phyloP scores from a whole-genome alignment of 805 yeast genomes.

The Sugiyamaella lignohabitans region DNA sequence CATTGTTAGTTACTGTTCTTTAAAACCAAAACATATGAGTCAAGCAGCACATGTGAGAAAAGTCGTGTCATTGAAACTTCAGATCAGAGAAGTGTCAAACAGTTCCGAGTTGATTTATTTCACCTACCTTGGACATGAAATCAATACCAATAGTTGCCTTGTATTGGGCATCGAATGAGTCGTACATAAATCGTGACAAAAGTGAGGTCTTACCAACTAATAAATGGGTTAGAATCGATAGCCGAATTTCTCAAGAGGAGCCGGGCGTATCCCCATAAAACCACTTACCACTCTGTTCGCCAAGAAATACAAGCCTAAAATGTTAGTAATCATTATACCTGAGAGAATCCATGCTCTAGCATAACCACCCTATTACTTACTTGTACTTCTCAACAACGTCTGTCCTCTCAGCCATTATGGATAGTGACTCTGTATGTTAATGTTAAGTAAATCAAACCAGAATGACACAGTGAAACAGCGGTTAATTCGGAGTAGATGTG shows the following conservation, averaged over 20 bases:
- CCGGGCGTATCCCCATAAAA: too few relatives aligned
- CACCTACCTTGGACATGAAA: conserved; percentile 85
- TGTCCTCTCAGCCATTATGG: conserved; percentile 21
- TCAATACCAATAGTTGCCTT: conserved; percentile 95
- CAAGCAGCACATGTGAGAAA: too few relatives aligned
- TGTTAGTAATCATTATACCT: conserved; percentile 16
- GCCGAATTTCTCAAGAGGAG: too few relatives aligned
- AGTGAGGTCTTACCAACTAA: conserved; percentile 90
- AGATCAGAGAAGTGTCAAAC: too few relatives aligned
- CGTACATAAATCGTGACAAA: conserved; percentile 97
- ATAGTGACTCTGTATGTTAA: background rate
- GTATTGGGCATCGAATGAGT: conserved; percentile 91
- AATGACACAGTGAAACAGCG: background rate
- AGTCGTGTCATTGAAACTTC: too few relatives aligned
- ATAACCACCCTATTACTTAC: conserved; percentile 21
- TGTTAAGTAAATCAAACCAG: background rate
- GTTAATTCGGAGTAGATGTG: too few relatives aligned
- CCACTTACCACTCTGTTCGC: conserved; percentile 80
- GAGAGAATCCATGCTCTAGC: background rate
- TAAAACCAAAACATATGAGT: conserved; percentile 3
- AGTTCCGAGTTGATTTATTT: too few relatives aligned
- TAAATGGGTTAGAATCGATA: too few relatives aligned
- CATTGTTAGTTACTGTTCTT: too few relatives aligned
- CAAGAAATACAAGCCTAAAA: conserved; percentile 86
- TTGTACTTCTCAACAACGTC: conserved; percentile 34